Percentiles rank a stretch among this genome's conserved stretches.
phyloP scores from a whole-genome alignment of 1,139 yeast genomes.

The Blastobotrys indianensis region DNA sequence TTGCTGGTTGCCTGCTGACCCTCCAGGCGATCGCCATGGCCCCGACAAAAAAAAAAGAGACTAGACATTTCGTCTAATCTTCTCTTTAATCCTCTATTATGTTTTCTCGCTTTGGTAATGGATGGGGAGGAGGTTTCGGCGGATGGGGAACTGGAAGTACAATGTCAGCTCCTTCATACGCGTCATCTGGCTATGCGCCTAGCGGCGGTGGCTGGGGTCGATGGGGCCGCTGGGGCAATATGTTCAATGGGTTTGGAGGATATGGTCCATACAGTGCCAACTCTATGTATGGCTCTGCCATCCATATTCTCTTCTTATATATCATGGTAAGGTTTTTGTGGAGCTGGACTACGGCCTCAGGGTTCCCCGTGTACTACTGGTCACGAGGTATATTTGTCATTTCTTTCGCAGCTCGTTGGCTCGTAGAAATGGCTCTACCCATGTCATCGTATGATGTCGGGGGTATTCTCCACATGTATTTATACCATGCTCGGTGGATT shows the following conservation, averaged over 20 bases:
- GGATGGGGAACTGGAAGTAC: neutral
- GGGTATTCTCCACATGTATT: conserved; percentile 1
- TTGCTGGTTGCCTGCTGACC: no score
- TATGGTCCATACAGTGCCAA: no score
- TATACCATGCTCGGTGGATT: conserved; percentile 4
- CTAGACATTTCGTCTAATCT: no score
- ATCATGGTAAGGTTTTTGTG: neutral
- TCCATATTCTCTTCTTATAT: neutral
- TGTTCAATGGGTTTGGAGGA: no score
- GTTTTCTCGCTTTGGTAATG: no score
- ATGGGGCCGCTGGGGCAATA: neutral
- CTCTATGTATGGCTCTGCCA: neutral
- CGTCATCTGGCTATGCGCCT: no score
- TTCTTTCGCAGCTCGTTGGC: neutral
- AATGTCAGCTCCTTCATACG: no score
- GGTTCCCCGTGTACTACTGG: conserved; percentile 7
- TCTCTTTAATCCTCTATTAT: no score
- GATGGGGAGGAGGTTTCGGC: neutral
- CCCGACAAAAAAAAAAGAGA: no score
- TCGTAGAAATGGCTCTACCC: neutral
- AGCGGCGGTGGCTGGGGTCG: neutral
- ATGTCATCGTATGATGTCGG: conserved; percentile 3
- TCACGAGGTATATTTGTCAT: conserved; percentile 4
- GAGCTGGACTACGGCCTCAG: conserved; percentile 1
- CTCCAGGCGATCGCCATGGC: no score